Evolutionary conservation across 2,329 filamentous ascomycete species (phyloP).

Genomic region (Paecilomyces niveus): DNA sequence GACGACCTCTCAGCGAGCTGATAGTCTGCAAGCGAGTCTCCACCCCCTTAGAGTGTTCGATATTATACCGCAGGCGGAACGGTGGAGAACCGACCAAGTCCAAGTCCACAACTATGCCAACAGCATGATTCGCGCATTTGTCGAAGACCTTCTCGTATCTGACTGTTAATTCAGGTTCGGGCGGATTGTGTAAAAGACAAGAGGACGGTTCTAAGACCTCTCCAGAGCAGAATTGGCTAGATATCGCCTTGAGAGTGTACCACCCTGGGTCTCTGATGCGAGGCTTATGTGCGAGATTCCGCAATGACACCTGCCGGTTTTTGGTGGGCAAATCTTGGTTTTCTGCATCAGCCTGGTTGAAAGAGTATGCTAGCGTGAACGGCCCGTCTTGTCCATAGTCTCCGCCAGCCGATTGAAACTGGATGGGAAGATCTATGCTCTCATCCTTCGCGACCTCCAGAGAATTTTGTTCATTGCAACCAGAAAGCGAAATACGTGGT

Average conservation of each 20-base stretch:
- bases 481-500: constrained; percentile 62
- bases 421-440: constrained; percentile 60
- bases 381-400: constrained; percentile 53
- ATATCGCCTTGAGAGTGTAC: constrained; percentile 75
- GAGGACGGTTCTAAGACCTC: constrained; percentile 90
- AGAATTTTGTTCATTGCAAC: constrained; percentile 72
- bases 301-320: constrained; percentile 49
- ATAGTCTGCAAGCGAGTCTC: constrained; percentile 51
- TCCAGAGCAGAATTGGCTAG: constrained; percentile 73
- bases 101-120: constrained; percentile 80
- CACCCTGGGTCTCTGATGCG: constrained; percentile 70
- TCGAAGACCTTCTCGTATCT: constrained; percentile 78
- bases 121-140: constrained; percentile 88
- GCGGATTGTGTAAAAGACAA: constrained; percentile 85
- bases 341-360: constrained; percentile 69
- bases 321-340: constrained; percentile 55
- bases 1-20: constrained; percentile 68
- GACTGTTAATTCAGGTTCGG: constrained; percentile 72
- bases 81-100: constrained; percentile 89
- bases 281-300: constrained; percentile 56
- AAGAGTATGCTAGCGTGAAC: constrained; percentile 72
- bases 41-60: constrained; percentile 54
- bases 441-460: constrained; percentile 76
- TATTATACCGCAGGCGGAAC: constrained; percentile 73
- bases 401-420: constrained; percentile 57